Evolutionary conservation across 2,329 filamentous ascomycete genomes (phyloP), one percentile per base, ranked within the genome.

Genomic region (Neocucurbitaria cava): DNA sequence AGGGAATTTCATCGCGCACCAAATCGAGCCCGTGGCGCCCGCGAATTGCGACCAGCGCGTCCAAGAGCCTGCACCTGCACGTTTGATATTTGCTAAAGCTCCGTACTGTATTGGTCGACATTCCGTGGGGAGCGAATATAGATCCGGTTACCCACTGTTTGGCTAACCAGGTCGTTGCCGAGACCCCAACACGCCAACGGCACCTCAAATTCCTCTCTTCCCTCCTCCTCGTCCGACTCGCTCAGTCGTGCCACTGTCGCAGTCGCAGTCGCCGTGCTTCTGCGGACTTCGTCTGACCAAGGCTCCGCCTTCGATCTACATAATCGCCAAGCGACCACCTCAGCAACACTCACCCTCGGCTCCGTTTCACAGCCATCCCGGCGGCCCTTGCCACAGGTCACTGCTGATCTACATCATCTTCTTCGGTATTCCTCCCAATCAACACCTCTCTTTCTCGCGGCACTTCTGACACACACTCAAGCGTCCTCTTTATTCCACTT

Each of bases 371-470:
- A 59, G 56, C 61, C 63, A 55, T 62, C 41, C 54, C 56, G 51
- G 48, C 53, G 57, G 58, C 62, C 62, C 56, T 72, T 60, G 73
- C 72, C 73, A 76, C 72, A 59, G 47, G 46, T 56, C 58, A 60
- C 67, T 62, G 69, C 63, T 61, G 69, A 69, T 69, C 58, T 66
- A 64, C 66, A 64, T 66, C 69, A 65, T 60, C 57, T 49, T 60
- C 67, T 48, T 69, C 54, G 70, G 71, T 70, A 71, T 60, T 61
- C 65, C 63, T 65, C 58, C 59, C 62, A 56, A 58, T 39, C 59
- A 50, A 50, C 57, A 64, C 65, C 54, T 48, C 44, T 57, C 52
- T 52, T 57, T 56, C 53, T 47, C 48, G 45, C 46, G 54, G 53
- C 64, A 58, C 48, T 58, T 62, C 65, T 68, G 59, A 70, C 67